Percentiles rank a stretch among this genome's conserved stretches.
These are phyloP conservation scores for Camellia granthamiana DNA, from an alignment of 148 eudicot species.

Conservation along the genomic window DNA sequence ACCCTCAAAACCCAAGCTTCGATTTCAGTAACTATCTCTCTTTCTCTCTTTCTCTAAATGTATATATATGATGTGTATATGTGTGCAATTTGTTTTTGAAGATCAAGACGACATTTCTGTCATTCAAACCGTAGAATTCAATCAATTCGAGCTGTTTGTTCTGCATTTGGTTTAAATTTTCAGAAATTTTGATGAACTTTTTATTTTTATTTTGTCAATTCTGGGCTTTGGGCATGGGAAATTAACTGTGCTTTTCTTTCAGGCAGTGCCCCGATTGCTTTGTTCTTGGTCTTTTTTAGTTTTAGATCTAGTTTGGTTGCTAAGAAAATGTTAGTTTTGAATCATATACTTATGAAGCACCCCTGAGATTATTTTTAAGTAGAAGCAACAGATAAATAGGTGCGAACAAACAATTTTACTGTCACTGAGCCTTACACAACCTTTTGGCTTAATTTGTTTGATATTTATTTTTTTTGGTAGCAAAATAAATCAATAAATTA, in stretches of 20 bases:
- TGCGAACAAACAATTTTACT: too few relatives aligned
- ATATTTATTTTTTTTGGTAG: too few relatives aligned
- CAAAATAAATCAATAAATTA: too few relatives aligned
- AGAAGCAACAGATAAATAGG: too few relatives aligned
- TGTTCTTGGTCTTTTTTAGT: background rate
- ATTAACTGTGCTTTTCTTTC: background rate
- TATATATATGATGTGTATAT: background rate
- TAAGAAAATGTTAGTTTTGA: background rate
- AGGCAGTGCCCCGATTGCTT: background rate
- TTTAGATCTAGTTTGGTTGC: background rate
- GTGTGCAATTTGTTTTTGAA: background rate
- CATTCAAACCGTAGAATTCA: background rate
- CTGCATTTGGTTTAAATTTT: background rate
- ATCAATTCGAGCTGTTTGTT: background rate
- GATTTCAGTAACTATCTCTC: slow-evolving; percentile 8
- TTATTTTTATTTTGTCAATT: background rate
- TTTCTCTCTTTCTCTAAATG: background rate
- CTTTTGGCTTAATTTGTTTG: too few relatives aligned
- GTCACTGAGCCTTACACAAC: too few relatives aligned
- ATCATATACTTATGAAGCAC: background rate
- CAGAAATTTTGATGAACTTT: background rate
- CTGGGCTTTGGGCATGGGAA: background rate
- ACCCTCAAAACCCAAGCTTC: background rate
- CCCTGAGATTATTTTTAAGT: background rate
- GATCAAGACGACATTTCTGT: background rate